Conservation (phyloP, 192 early-diverging fungal genomes). For the Mortierella antarctica region DNA sequence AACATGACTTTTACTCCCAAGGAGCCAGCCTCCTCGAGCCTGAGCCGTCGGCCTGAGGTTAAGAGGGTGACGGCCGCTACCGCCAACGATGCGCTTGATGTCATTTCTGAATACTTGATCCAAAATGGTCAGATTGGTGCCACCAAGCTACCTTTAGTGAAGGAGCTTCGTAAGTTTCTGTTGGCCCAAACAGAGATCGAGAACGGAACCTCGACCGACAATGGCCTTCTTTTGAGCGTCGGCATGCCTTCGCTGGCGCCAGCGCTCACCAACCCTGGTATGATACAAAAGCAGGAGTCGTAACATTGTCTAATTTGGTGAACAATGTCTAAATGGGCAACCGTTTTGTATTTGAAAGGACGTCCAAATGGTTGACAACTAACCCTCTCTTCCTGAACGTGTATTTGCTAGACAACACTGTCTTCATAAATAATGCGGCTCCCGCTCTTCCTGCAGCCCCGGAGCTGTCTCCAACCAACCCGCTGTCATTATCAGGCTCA, state of each 20-base stretch:
- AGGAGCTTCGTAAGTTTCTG: constrained; percentile 45
- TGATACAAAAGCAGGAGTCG: not conserved
- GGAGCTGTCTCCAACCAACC: not conserved
- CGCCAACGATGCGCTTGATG: constrained; percentile 44
- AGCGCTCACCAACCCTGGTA: constrained; percentile 12
- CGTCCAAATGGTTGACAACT: not conserved
- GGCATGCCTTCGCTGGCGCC: constrained; percentile 4
- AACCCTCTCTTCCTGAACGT: not conserved
- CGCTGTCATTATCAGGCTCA: not conserved
- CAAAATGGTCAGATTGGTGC: constrained; percentile 51
- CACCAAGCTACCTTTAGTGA: constrained; percentile 45
- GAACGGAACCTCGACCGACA: constrained; percentile 19
- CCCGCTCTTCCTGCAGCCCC: not conserved
- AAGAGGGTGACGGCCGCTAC: constrained; percentile 39
- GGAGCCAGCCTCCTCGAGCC: constrained; percentile 19
- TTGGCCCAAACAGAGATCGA: constrained; percentile 37
- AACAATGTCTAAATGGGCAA: not conserved
- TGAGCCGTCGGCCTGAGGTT: constrained; percentile 34
- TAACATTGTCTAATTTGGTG: not conserved
- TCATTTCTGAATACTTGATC: constrained; percentile 50
- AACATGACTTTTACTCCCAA: constrained; percentile 25
- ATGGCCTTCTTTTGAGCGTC: constrained; percentile 6
- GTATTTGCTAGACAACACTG: constrained; percentile 6
- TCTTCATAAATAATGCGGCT: constrained; percentile 33
- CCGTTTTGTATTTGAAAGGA: not conserved